Conservation (phyloP, 2,329 filamentous ascomycete species). For the Pleurostoma richardsiae region DNA sequence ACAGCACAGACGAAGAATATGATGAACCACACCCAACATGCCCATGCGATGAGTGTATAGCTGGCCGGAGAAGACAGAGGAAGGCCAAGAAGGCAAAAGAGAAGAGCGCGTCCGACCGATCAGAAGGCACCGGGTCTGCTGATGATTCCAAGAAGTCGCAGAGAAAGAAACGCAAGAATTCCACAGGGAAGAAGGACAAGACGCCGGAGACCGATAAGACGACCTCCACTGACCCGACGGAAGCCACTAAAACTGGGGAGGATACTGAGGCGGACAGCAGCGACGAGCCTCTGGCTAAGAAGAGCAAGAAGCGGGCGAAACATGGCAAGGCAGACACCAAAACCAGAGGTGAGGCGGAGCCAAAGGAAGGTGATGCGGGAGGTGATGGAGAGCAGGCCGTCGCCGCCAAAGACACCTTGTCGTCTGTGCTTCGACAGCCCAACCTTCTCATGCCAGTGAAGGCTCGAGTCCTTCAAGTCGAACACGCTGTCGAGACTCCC, state of each 20-base stretch:
- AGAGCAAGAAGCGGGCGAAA: constrained; percentile 2
- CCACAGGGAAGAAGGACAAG: constrained; percentile 5
- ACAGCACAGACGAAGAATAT: too few relatives aligned
- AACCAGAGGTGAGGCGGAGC: too few relatives aligned
- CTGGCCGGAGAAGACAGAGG: too few relatives aligned
- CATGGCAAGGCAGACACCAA: too few relatives aligned
- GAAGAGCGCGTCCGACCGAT: too few relatives aligned
- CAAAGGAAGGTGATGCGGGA: too few relatives aligned
- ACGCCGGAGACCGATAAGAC: constrained; percentile 4
- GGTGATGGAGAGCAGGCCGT: too few relatives aligned
- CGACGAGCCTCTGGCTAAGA: constrained; percentile 11
- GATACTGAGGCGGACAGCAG: constrained; percentile 8
- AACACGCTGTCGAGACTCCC: constrained; percentile 47
- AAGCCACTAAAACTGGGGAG: constrained; percentile 2
- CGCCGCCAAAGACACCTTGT: too few relatives aligned
- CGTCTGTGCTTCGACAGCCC: constrained; percentile 26
- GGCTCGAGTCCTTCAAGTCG: constrained; percentile 46
- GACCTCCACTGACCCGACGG: constrained; percentile 1
- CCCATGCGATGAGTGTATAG: constrained; percentile 23
- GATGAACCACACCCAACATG: constrained; percentile 25
- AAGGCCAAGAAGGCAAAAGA: too few relatives aligned
- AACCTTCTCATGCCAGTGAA: constrained; percentile 42
- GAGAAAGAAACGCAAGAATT: constrained; percentile 13
- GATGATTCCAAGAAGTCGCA: too few relatives aligned
- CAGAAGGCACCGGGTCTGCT: too few relatives aligned